Evolutionary conservation across 495 filamentous ascomycete genomes (phyloP), one percentile per base, ranked within the genome.

Genomic region (Rostrohypoxylon terebratum): DNA sequence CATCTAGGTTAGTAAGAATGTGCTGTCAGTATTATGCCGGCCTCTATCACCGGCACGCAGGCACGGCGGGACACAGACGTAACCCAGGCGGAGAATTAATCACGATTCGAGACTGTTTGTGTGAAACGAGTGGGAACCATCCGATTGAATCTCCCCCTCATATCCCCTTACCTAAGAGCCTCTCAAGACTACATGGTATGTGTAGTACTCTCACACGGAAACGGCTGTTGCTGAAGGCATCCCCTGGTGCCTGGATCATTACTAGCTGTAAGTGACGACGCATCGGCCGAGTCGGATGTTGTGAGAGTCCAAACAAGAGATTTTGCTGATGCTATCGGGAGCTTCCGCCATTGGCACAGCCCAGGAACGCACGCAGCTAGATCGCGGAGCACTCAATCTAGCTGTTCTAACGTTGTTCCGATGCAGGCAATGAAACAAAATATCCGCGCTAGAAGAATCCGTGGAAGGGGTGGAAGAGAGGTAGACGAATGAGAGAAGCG

Each of bases 261-360:
- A 58, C 58, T 67, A 28, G 62, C n/a, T n/a, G n/a, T n/a, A n/a
- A n/a, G 53, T 60, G 65, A 66, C 53, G 63, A 64, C 59, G 64
- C 63, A 68, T 71, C 72, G 72, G 59, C 53, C 62, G 66, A 68
- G 53, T 72, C 66, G 59, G 70, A 70, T 71, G 67, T 71, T 59
- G 51, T 66, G 53, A 48, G 38, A 47, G 60, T 53, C 64, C 54
- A 54, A 76, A 67, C 58, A 66, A 63, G 55, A 78, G 68, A 78
- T 54, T 53, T 50, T 23, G 50, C 42, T 62, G 48, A 73, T 50
- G 63, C 55, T 25, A 59, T 68, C 76, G 74, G 74, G 66, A 68
- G 69, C 69, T 73, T 77, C 76, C 76, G 74, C 76, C 70, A 75
- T 73, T 77, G 71, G 74, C 55, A 61, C 44, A 63, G 18, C 59